A percentile compares a stretch with the other conserved stretches of the same genome.
Evolutionary conservation across 2,329 filamentous ascomycete species (phyloP).

Genomic region (Talaromyces funiculosus): DNA sequence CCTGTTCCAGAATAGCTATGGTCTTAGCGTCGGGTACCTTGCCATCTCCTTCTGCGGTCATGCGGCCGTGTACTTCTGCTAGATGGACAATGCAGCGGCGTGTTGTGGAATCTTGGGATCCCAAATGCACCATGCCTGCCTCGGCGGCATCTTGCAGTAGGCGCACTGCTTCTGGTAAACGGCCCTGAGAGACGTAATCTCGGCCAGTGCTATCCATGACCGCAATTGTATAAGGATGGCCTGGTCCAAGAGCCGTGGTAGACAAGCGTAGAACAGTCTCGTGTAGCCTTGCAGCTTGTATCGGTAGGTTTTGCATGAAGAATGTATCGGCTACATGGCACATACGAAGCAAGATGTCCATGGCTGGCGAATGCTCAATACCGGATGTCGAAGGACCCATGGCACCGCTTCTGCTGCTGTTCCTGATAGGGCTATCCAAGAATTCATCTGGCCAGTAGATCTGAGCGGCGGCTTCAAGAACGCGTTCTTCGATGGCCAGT

Average conservation of each 20-base stretch:
- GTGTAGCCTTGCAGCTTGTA: conserved; percentile 10
- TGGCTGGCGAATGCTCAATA: conserved; percentile 4
- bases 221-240: conserved; percentile 15
- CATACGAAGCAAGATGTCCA: conserved; percentile 14
- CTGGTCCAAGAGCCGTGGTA: conserved; percentile 13
- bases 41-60: conserved; percentile 14
- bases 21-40: conserved; percentile 9
- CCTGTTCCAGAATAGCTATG: conserved; percentile 11
- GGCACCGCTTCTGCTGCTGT: neutral
- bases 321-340: conserved; percentile 14
- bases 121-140: conserved; percentile 15
- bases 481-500: conserved; percentile 8
- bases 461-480: conserved; percentile 11
- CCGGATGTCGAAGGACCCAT: neutral
- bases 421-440: neutral
- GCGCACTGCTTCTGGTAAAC: conserved; percentile 12
- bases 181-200: conserved; percentile 15
- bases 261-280: conserved; percentile 14
- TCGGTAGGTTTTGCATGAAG: conserved; percentile 10
- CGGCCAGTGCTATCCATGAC: conserved; percentile 16
- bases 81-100: conserved; percentile 15
- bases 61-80: conserved; percentile 14
- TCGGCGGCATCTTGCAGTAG: conserved; percentile 15
- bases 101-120: conserved; percentile 13
- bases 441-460: conserved; percentile 6